Evolutionary conservation across 1,284 basidiomycete species (phyloP), one percentile per base, ranked within the genome.

Genomic region (Papiliotrema nemorosa): DNA sequence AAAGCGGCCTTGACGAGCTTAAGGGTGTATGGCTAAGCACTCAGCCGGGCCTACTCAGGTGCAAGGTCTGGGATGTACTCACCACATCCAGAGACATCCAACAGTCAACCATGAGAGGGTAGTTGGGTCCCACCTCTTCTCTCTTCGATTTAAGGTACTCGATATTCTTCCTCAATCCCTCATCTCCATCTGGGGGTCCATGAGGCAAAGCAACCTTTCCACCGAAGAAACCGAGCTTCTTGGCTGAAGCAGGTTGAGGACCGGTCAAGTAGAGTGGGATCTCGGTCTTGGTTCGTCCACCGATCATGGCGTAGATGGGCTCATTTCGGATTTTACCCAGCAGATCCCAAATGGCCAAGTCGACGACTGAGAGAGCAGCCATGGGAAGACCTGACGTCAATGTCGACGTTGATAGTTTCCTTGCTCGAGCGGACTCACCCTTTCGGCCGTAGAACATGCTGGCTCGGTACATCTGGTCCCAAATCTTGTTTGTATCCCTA

Each of bases 221-320:
- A 0, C 80, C 80, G 76, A 76, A 80, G 73, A 80, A 81, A 5
- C 79, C 79, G 55, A 79, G 71, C 48, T 71, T 63, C 61, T 79
- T 77, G 16, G 78, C 78, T 21, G 75, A 76, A 0, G 63, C 68
- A 3, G 79, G 78, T 29, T 70, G 60, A 5, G 78, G 79, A 0
- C 80, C 79, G 0, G 80, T 81, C 53, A 78, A 76, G 66, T 81
- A 80, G 34, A 80, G 74, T 0, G 75, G 76, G 42, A 80, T 76
- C 53, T 77, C 73, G 47, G 78, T 76, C 70, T 78, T 78, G 44
- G 76, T 78, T 29, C 70, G 64, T 6, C 79, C 79, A 31, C 79
- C 80, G 54, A 80, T 81, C 75, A 80, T 77, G 70, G 80, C 79
- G 74, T 80, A 80, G 50, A 81, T 76, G 2, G 80, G 80, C 65